phyloP scores from a whole-genome alignment of 495 filamentous ascomycete species.

The Annulohypoxylon stygium region DNA sequence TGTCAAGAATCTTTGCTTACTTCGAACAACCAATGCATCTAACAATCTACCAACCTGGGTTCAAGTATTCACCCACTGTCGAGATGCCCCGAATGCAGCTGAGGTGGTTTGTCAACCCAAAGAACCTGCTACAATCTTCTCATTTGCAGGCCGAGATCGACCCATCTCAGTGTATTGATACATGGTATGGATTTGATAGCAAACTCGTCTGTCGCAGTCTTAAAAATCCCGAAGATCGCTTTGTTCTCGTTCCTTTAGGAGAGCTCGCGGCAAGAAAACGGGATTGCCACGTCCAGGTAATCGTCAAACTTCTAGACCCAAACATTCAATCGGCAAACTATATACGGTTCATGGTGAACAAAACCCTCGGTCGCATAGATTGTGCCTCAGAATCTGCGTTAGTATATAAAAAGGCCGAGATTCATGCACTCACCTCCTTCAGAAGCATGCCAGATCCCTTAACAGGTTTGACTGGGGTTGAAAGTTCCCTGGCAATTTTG shows the following conservation, averaged over 20 bases:
- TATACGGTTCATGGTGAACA: slow-evolving; percentile 61
- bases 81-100: slow-evolving; percentile 57
- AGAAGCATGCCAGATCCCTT: slow-evolving; percentile 66
- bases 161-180: slow-evolving; percentile 61
- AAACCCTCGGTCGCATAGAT: slow-evolving; percentile 60
- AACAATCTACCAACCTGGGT: slow-evolving; percentile 52
- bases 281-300: slow-evolving; percentile 50
- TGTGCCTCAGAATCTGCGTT: slow-evolving; percentile 60
- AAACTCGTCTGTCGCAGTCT: slow-evolving; percentile 59
- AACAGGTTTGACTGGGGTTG: slow-evolving; percentile 69
- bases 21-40: slow-evolving; percentile 50
- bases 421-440: slow-evolving; percentile 71
- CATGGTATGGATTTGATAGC: slow-evolving; percentile 61
- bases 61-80: slow-evolving; percentile 47
- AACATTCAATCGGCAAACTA: slow-evolving; percentile 44
- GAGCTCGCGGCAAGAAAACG: slow-evolving; percentile 21
- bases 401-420: slow-evolving; percentile 64
- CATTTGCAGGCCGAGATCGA: slow-evolving; percentile 60
- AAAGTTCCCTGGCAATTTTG: slow-evolving; percentile 66
- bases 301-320: not conserved
- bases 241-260: slow-evolving; percentile 55
- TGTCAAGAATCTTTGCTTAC: slow-evolving; percentile 54
- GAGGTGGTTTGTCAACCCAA: slow-evolving; percentile 52
- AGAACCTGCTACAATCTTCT: slow-evolving; percentile 56
- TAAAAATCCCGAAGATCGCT: slow-evolving; percentile 49